These are phyloP conservation scores for Coleophoma eucalyptorum DNA, from an alignment of 2,329 filamentous ascomycete species.

Conservation along the genomic window DNA sequence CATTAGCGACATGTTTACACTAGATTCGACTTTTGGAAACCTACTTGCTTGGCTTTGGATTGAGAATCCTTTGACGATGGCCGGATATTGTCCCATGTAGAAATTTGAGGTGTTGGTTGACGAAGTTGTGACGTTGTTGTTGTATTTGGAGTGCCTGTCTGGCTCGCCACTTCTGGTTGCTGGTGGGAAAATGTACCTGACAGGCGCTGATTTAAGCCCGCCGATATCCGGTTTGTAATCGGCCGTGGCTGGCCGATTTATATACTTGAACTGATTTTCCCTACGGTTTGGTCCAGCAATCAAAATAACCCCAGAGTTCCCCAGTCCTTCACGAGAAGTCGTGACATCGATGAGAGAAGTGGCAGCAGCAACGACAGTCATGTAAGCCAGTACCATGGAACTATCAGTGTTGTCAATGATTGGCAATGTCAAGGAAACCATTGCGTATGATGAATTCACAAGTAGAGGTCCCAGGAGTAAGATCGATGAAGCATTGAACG, in stretches of 20 bases:
- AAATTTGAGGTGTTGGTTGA: slow-evolving; percentile 44
- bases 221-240: slow-evolving; percentile 36
- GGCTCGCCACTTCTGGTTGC: slow-evolving; percentile 30
- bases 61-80: slow-evolving; percentile 57
- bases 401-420: slow-evolving; percentile 63
- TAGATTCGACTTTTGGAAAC: neutral
- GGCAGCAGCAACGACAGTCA: slow-evolving; percentile 75
- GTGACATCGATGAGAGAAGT: slow-evolving; percentile 59
- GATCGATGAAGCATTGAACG: slow-evolving; percentile 43
- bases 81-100: slow-evolving; percentile 59
- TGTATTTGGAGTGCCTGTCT: slow-evolving; percentile 45
- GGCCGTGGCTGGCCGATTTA: slow-evolving; percentile 40
- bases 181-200: slow-evolving; percentile 61
- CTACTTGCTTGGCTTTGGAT: slow-evolving; percentile 31
- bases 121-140: slow-evolving; percentile 5
- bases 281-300: slow-evolving; percentile 63
- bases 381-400: slow-evolving; percentile 71
- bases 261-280: slow-evolving; percentile 60
- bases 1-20: too few relatives aligned
- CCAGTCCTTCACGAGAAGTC: slow-evolving; percentile 65
- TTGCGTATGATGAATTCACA: slow-evolving; percentile 67
- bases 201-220: slow-evolving; percentile 37
- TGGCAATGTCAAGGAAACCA: slow-evolving; percentile 79
- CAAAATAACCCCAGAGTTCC: slow-evolving; percentile 64
- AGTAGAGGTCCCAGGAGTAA: slow-evolving; percentile 75